Percentiles rank a stretch among this genome's conserved stretches.
Conservation (phyloP, 139 green algal species). For the Chlamydomonas schloesseri region DNA sequence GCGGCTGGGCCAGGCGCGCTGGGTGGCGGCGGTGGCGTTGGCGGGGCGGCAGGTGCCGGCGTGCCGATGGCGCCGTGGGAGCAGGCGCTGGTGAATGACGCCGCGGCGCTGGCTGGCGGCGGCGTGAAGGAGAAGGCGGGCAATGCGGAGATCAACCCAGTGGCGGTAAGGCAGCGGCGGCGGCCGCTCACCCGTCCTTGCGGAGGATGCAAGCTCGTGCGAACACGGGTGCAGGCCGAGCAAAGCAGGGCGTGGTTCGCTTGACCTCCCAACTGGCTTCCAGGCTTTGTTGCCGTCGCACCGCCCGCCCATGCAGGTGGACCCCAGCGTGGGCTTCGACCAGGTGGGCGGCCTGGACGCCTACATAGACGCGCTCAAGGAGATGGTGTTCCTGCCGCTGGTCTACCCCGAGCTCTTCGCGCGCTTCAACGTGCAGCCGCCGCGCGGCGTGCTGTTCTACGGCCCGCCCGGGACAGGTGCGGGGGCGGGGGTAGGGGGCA, state of each 20-base stretch:
- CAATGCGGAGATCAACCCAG: constrained; percentile 84
- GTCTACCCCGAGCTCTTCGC: constrained; percentile 96
- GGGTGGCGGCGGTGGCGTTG: background rate
- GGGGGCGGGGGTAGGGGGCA: no score
- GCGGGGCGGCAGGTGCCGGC: background rate
- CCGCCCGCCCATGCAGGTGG: constrained; percentile 70
- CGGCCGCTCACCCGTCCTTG: no score
- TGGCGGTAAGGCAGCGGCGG: constrained; percentile 51
- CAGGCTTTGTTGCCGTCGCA: background rate
- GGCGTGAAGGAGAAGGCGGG: constrained; percentile 35
- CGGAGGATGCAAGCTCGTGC: no score
- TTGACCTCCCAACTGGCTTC: background rate
- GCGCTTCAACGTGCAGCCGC: constrained; percentile 87
- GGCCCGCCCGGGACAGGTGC: constrained; percentile 89
- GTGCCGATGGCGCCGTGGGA: constrained; percentile 25
- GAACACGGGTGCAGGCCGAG: no score
- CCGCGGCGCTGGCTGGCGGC: background rate
- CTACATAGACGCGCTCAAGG: constrained; percentile 92
- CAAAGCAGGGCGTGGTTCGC: no score
- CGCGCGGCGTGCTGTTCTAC: constrained; percentile 94
- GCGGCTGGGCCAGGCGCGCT: background rate
- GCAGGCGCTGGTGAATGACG: constrained; percentile 4
- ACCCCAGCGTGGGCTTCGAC: constrained; percentile 90
- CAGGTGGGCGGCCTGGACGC: constrained; percentile 89
- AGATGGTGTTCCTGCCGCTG: constrained; percentile 98